Evolutionary conservation across 805 yeast species (phyloP).

Genomic region (Kazachstania bromeliacearum): DNA sequence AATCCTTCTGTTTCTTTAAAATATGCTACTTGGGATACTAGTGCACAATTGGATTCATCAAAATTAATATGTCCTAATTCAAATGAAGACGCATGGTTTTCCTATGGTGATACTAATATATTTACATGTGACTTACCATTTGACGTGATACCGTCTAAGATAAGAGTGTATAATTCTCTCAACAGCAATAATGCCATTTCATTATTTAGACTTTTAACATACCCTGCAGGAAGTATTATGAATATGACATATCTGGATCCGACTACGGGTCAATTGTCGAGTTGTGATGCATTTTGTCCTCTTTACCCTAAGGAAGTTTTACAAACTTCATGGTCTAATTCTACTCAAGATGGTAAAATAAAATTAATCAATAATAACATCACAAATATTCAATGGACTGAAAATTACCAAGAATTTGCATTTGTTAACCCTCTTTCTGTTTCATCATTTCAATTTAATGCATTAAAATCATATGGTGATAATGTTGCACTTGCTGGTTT

Average conservation of each 20-base stretch:
- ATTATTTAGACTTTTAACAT: conserved; percentile 61
- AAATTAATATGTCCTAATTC: conserved; percentile 50
- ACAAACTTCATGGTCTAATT: conserved; percentile 17
- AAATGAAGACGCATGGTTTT: conserved; percentile 42
- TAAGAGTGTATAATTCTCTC: conserved; percentile 59
- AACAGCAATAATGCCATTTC: conserved; percentile 38
- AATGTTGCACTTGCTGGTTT: conserved; percentile 65
- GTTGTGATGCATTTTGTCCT: conserved; percentile 90
- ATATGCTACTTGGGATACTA: conserved; percentile 45
- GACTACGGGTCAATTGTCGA: conserved; percentile 39
- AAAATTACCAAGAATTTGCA: conserved; percentile 68
- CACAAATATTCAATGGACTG: conserved; percentile 30
- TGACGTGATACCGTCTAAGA: conserved; percentile 54
- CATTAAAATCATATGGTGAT: conserved; percentile 59
- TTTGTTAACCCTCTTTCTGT: conserved; percentile 63
- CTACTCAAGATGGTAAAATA: conserved; percentile 19
- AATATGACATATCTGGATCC: conserved; percentile 83
- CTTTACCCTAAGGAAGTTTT: conserved; percentile 38
- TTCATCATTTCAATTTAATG: conserved; percentile 49
- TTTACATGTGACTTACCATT: conserved; percentile 55
- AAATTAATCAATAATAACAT: conserved; percentile 28
- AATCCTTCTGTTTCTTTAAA: conserved; percentile 54
- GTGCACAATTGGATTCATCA: conserved; percentile 26
- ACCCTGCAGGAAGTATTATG: conserved; percentile 84
- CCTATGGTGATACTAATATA: conserved; percentile 45